phyloP scores from a whole-genome alignment of 306 rosid genomes.

The Coriaria nepalensis region DNA sequence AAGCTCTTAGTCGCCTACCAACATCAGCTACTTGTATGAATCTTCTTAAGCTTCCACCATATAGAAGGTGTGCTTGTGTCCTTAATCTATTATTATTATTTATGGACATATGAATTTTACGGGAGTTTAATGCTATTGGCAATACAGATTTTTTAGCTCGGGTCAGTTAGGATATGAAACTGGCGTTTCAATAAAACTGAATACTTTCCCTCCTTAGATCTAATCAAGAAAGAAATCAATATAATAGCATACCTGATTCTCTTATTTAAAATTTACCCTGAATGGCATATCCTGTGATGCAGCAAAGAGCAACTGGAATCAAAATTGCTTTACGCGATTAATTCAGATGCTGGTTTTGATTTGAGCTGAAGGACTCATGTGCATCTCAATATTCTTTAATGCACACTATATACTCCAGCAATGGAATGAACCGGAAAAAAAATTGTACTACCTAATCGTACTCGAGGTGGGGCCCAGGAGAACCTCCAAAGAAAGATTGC shows the following conservation, averaged over 20 bases:
- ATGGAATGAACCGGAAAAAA: no score
- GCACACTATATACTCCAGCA: conserved; percentile 10
- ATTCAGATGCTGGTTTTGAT: conserved; percentile 94
- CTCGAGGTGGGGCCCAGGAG: no score
- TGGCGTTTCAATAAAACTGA: no score
- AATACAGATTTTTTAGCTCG: not conserved
- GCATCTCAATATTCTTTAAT: conserved; percentile 2
- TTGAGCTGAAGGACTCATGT: conserved; percentile 39
- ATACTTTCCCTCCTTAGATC: no score
- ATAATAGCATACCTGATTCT: no score
- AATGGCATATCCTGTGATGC: conserved; percentile 17
- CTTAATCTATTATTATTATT: not conserved
- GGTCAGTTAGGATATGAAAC: no score
- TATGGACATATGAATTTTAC: not conserved
- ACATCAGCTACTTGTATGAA: conserved; percentile 99
- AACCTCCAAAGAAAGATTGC: no score
- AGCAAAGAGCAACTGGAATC: conserved; percentile 85
- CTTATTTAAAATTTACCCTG: not conserved
- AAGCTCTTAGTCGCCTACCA: conserved; percentile 87
- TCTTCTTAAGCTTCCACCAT: conserved; percentile 94
- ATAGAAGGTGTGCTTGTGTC: conserved; percentile 59
- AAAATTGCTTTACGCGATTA: conserved; percentile 80
- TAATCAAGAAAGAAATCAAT: no score
- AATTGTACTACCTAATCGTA: no score
- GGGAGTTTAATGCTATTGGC: not conserved